Percentiles rank a stretch among this genome's conserved stretches.
Conservation (phyloP, 495 filamentous ascomycete species). For the Aeminium ludgeri region DNA sequence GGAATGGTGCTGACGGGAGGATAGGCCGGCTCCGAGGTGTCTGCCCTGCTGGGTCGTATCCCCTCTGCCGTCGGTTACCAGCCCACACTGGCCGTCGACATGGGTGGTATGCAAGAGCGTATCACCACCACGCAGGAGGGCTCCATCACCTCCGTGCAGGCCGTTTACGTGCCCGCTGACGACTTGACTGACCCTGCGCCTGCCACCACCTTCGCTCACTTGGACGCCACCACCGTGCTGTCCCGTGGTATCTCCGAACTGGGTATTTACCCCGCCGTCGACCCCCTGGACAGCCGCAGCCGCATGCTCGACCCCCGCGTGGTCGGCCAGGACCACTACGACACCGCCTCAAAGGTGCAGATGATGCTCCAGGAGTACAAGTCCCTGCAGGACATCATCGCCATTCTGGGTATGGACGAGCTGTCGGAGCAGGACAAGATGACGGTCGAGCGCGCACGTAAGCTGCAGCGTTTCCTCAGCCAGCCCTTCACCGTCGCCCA, state of each 20-base stretch:
- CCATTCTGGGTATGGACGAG: slow-evolving; percentile 99
- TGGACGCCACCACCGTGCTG: slow-evolving; percentile 99
- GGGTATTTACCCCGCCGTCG: slow-evolving; percentile 99
- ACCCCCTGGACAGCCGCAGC: slow-evolving; percentile 97
- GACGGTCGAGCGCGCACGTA: slow-evolving; percentile 98
- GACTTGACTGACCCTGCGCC: slow-evolving; percentile 99
- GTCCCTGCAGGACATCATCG: slow-evolving; percentile 99
- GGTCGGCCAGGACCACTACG: slow-evolving; percentile 94
- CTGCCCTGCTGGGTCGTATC: slow-evolving; percentile 97
- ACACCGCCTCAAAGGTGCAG: slow-evolving; percentile 84
- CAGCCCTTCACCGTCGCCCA: slow-evolving; percentile 98
- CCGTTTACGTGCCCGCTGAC: slow-evolving; percentile 99
- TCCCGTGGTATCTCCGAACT: slow-evolving; percentile 99
- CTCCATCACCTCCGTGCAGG: slow-evolving; percentile 99
- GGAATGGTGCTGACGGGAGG: too few relatives aligned
- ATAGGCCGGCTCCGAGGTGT: slow-evolving; percentile 99
- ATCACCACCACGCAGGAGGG: slow-evolving; percentile 99
- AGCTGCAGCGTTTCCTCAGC: slow-evolving; percentile 97
- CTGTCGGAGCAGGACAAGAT: slow-evolving; percentile 97
- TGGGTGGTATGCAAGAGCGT: slow-evolving; percentile 99
- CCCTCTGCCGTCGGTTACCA: slow-evolving; percentile 99
- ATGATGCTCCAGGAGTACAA: slow-evolving; percentile 99
- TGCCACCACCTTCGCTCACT: slow-evolving; percentile 98
- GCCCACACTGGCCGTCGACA: slow-evolving; percentile 98
- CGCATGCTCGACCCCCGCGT: slow-evolving; percentile 99